phyloP scores from a whole-genome alignment of 2,329 filamentous ascomycete genomes.

The Tolypocladium inflatum region DNA sequence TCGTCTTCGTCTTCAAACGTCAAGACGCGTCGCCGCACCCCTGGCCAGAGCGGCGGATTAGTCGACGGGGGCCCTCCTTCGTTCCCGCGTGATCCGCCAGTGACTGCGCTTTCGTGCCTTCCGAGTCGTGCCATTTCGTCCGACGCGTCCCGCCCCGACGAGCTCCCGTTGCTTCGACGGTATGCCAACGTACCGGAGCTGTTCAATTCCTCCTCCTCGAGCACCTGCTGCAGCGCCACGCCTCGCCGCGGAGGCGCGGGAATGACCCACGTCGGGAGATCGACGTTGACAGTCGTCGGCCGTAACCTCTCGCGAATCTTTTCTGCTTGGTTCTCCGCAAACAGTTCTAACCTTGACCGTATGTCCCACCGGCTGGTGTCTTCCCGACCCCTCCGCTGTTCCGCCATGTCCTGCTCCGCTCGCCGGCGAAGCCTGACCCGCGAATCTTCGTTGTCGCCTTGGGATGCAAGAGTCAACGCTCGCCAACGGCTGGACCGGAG shows the following conservation, averaged over 20 bases:
- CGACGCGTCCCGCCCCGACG: conserved; percentile 7
- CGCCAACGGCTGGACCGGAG: conserved; percentile 16
- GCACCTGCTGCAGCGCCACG: conserved; percentile 43
- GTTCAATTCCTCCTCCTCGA: conserved; percentile 39
- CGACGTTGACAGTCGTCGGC: conserved; percentile 43
- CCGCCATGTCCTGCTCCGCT: neutral
- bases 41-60: conserved; percentile 34
- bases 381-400: conserved; percentile 6
- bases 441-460: neutral
- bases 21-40: conserved; percentile 21
- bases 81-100: conserved; percentile 7
- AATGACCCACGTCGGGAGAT: conserved; percentile 49
- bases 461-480: conserved; percentile 1
- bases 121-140: conserved; percentile 5
- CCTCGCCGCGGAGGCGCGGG: conserved; percentile 52
- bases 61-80: conserved; percentile 18
- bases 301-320: conserved; percentile 46
- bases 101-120: conserved; percentile 13
- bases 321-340: conserved; percentile 51
- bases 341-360: conserved; percentile 47
- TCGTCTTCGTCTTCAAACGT: conserved; percentile 24
- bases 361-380: conserved; percentile 42
- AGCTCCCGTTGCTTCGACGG: conserved; percentile 11
- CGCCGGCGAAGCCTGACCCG: neutral
- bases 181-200: conserved; percentile 4